Conservation (phyloP, 495 filamentous ascomycete genomes). For the Hypoxylon cercidicola region DNA sequence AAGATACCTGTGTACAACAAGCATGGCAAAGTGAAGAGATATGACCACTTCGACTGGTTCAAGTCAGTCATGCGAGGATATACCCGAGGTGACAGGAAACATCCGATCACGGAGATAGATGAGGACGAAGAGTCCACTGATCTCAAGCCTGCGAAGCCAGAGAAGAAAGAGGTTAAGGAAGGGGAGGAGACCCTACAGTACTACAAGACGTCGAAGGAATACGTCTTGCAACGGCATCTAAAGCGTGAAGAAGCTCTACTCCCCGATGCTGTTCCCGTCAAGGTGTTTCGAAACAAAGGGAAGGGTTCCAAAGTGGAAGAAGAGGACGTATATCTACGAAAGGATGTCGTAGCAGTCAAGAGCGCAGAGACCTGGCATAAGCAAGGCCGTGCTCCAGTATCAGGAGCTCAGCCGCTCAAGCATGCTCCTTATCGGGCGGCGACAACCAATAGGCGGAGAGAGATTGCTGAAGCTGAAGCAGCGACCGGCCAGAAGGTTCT, state of each 20-base stretch:
- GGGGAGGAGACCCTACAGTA: slow-evolving; percentile 85
- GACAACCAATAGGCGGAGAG: slow-evolving; percentile 86
- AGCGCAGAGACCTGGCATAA: slow-evolving; percentile 98
- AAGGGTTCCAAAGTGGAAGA: slow-evolving; percentile 72
- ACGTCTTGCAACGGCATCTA: slow-evolving; percentile 85
- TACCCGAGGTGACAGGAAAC: slow-evolving; percentile 61
- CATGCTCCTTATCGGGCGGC: slow-evolving; percentile 89
- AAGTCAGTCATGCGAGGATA: slow-evolving; percentile 79
- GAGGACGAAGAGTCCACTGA: slow-evolving; percentile 80
- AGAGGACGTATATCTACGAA: slow-evolving; percentile 83
- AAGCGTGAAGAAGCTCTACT: slow-evolving; percentile 90
- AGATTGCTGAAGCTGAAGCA: slow-evolving; percentile 83
- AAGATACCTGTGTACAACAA: slow-evolving; percentile 81
- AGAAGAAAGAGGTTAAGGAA: slow-evolving; percentile 76
- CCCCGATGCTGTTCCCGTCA: slow-evolving; percentile 74
- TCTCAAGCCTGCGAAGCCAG: slow-evolving; percentile 74
- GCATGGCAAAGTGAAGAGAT: slow-evolving; percentile 73
- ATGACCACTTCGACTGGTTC: slow-evolving; percentile 89
- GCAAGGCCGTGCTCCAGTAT: slow-evolving; percentile 81
- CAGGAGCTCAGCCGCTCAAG: slow-evolving; percentile 81
- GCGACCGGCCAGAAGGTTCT: slow-evolving; percentile 81
- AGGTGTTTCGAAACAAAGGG: slow-evolving; percentile 73
- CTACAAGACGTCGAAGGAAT: slow-evolving; percentile 86
- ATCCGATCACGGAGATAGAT: slow-evolving; percentile 71
- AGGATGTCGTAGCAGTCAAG: slow-evolving; percentile 84